Evolutionary conservation across 345 rosid genomes (phyloP).

Genomic region (Gossypium sturtianum): DNA sequence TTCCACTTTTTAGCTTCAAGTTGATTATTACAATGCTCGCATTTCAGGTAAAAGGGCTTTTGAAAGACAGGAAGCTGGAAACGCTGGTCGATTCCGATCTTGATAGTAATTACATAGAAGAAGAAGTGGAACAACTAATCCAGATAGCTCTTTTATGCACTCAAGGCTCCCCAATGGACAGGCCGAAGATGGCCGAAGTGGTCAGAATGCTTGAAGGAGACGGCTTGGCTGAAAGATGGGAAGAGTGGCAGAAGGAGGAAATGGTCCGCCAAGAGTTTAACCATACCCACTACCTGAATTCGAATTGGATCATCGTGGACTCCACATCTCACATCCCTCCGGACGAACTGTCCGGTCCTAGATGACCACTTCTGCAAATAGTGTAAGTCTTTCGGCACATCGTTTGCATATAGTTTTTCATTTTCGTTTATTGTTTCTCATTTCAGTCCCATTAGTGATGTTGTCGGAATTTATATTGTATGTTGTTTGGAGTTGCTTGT

Average conservation of each 20-base stretch:
- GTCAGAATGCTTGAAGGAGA: slow-evolving; percentile 97
- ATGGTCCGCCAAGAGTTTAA: slow-evolving; percentile 48
- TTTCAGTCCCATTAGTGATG: not conserved
- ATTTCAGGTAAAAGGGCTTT: slow-evolving; percentile 83
- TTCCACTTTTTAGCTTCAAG: not conserved
- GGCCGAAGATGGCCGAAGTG: slow-evolving; percentile 91
- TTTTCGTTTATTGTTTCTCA: not conserved
- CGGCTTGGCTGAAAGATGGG: slow-evolving; percentile 87
- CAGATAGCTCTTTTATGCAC: slow-evolving; percentile 88
- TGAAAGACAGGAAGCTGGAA: slow-evolving; percentile 71
- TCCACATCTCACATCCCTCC: slow-evolving; percentile 57
- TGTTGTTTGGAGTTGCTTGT: slow-evolving; percentile 7
- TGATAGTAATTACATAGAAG: slow-evolving; percentile 45
- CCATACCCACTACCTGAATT: slow-evolving; percentile 26
- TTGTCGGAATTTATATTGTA: not conserved
- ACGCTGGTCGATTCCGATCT: slow-evolving; percentile 65
- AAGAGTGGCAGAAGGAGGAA: slow-evolving; percentile 95
- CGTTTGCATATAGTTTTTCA: slow-evolving; percentile 32
- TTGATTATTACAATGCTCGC: not conserved
- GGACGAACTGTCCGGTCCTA: slow-evolving; percentile 83
- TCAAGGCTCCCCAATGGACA: slow-evolving; percentile 67
- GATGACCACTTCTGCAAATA: slow-evolving; percentile 33
- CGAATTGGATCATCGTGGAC: slow-evolving; percentile 47
- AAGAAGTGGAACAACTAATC: slow-evolving; percentile 75
- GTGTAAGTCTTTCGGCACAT: not conserved